These are phyloP conservation scores for Solanum hybrid DNA, from an alignment of 305 asterid species.

Conservation along the genomic window DNA sequence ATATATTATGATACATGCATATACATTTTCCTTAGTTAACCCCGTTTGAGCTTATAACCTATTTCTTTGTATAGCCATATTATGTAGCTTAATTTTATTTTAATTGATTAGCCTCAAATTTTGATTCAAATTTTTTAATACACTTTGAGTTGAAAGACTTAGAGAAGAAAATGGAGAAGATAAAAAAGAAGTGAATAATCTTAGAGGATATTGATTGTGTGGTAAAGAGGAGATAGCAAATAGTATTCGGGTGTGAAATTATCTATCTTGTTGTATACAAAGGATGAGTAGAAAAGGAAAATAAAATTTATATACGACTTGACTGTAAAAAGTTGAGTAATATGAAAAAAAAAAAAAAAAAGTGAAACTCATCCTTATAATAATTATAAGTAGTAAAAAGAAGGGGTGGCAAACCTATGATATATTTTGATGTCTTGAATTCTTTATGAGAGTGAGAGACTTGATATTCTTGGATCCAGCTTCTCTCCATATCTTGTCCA, in stretches of 20 bases:
- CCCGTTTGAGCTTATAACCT: background rate
- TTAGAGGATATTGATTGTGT: background rate
- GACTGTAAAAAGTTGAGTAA: no score
- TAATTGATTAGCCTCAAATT: background rate
- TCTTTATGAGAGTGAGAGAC: no score
- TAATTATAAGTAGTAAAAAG: no score
- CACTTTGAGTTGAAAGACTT: background rate
- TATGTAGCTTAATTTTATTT: background rate
- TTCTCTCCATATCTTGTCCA: no score
- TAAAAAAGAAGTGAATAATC: background rate
- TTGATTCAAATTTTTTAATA: background rate
- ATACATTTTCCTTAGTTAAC: background rate
- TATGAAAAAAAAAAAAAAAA: no score
- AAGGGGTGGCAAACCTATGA: no score
- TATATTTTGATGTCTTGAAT: no score
- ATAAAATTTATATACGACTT: no score
- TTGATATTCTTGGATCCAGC: no score
- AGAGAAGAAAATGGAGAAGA: background rate
- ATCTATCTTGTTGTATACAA: background rate
- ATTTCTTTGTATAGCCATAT: background rate
- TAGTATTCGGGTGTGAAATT: background rate
- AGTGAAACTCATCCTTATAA: no score
- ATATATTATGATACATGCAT: background rate
- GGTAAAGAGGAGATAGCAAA: background rate
- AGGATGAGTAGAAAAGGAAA: background rate